These are phyloP conservation scores for Thalia dealbata DNA, from an alignment of 176 grass and related monocot species.

Conservation along the genomic window DNA sequence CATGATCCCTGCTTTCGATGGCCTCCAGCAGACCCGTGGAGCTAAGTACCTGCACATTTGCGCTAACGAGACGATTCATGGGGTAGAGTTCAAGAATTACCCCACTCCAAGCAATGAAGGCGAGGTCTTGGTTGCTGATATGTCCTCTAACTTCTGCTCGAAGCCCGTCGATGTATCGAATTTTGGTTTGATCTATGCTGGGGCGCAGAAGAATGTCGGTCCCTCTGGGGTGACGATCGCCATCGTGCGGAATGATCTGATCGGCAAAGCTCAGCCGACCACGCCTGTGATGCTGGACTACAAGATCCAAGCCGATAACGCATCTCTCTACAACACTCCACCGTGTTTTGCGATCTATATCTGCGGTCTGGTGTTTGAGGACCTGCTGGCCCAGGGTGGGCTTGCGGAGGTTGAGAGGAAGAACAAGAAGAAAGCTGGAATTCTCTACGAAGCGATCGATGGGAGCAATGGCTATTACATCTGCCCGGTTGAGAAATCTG, in stretches of 20 bases:
- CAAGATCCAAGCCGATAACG: conserved; percentile 78
- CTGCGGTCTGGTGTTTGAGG: conserved; percentile 71
- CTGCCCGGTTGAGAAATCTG: conserved; percentile 71
- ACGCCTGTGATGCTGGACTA: conserved; percentile 96
- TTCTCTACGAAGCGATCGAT: conserved; percentile 80
- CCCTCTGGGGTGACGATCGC: conserved; percentile 79
- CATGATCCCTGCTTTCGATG: conserved; percentile 39
- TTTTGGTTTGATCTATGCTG: conserved; percentile 88
- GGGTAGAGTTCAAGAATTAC: conserved; percentile 99
- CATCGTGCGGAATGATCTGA: conserved; percentile 78
- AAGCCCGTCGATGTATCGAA: conserved; percentile 92
- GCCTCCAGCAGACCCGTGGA: conserved; percentile 52
- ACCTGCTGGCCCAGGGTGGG: conserved; percentile 81
- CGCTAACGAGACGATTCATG: conserved; percentile 97
- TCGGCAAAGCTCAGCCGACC: conserved; percentile 63
- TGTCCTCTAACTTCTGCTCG: conserved; percentile 99
- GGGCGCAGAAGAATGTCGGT: conserved; percentile 96
- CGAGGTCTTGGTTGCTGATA: conserved; percentile 77
- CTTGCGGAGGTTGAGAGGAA: conserved; percentile 77
- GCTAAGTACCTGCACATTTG: conserved; percentile 92
- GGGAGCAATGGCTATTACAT: conserved; percentile 69
- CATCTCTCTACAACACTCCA: conserved; percentile 96
- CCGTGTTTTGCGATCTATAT: conserved; percentile 94
- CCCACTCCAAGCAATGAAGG: conserved; percentile 39
- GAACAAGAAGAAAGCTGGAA: conserved; percentile 62